These are phyloP conservation scores for Hevea brasiliensis DNA, from an alignment of 345 rosid genomes.

Conservation along the genomic window DNA sequence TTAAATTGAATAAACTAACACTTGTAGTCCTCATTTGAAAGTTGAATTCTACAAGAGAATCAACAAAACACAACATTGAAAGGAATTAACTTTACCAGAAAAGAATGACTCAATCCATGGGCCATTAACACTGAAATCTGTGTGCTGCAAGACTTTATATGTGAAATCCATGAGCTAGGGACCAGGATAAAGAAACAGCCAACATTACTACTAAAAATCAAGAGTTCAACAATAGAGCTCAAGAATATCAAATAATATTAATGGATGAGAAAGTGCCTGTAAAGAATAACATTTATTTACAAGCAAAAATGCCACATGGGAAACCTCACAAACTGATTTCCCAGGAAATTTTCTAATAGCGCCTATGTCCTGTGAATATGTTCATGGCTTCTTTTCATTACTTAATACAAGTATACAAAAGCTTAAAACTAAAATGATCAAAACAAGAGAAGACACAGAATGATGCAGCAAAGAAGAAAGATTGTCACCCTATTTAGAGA, in stretches of 20 bases:
- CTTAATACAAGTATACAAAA: constrained; percentile 20
- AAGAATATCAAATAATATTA: too few species aligned
- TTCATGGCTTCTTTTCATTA: background rate
- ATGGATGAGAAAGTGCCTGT: background rate
- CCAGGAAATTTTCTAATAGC: background rate
- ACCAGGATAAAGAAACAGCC: too few species aligned
- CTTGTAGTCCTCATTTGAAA: too few species aligned
- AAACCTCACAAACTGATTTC: constrained; percentile 6
- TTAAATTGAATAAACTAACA: too few species aligned
- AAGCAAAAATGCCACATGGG: background rate
- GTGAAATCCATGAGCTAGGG: too few species aligned
- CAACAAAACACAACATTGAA: too few species aligned
- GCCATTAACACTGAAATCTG: too few species aligned
- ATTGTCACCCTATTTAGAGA: constrained; percentile 26
- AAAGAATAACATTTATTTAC: constrained; percentile 12
- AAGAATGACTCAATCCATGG: too few species aligned
- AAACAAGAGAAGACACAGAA: constrained; percentile 32
- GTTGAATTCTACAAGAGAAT: too few species aligned
- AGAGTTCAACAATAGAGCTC: too few species aligned
- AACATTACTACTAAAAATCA: background rate
- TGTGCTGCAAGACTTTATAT: too few species aligned
- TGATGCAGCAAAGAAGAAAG: constrained; percentile 29
- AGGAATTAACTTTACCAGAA: too few species aligned
- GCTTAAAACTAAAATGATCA: background rate
- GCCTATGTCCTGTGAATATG: background rate